Percentiles rank a stretch among this genome's conserved stretches.
Conservation (phyloP, 768 basidiomycete genomes). For the Calvatia gigantea region DNA sequence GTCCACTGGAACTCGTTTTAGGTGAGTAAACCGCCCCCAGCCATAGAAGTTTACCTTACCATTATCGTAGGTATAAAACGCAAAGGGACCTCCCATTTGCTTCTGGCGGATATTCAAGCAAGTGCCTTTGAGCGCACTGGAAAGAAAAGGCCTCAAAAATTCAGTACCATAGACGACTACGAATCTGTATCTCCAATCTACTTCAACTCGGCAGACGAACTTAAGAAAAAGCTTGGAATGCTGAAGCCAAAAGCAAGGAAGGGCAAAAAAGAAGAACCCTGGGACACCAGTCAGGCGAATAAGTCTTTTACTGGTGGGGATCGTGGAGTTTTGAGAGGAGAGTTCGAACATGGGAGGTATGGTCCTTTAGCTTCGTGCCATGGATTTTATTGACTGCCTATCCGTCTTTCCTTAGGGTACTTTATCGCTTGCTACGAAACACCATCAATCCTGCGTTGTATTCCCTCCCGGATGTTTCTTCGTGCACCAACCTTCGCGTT, state of each 20-base stretch:
- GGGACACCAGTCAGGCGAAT: slow-evolving; percentile 43
- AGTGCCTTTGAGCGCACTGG: slow-evolving; percentile 17
- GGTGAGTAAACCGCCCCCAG: slow-evolving; percentile 25
- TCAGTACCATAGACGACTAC: slow-evolving; percentile 25
- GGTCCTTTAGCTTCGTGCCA: background rate
- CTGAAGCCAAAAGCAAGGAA: slow-evolving; percentile 37
- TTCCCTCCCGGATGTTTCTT: slow-evolving; percentile 20
- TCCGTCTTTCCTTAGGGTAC: slow-evolving; percentile 15
- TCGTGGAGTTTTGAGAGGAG: slow-evolving; percentile 27
- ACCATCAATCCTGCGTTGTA: slow-evolving; percentile 17
- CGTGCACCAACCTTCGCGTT: slow-evolving; percentile 19
- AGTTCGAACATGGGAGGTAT: slow-evolving; percentile 49
- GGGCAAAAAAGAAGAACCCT: slow-evolving; percentile 19
- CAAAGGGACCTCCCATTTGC: slow-evolving; percentile 41
- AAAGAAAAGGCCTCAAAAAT: slow-evolving; percentile 1
- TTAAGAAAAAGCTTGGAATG: slow-evolving; percentile 33
- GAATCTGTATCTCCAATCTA: slow-evolving; percentile 47
- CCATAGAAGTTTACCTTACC: background rate
- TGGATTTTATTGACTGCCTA: background rate
- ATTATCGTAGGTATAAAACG: slow-evolving; percentile 35
- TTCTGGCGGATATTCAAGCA: slow-evolving; percentile 32
- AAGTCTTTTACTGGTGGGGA: slow-evolving; percentile 26
- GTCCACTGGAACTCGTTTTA: slow-evolving; percentile 37
- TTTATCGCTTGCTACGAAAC: slow-evolving; percentile 21
- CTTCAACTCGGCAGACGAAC: slow-evolving; percentile 28